Base-by-base conservation (phyloP, 169 alveolate species). In the Eimeria nieschulzi region DNA sequence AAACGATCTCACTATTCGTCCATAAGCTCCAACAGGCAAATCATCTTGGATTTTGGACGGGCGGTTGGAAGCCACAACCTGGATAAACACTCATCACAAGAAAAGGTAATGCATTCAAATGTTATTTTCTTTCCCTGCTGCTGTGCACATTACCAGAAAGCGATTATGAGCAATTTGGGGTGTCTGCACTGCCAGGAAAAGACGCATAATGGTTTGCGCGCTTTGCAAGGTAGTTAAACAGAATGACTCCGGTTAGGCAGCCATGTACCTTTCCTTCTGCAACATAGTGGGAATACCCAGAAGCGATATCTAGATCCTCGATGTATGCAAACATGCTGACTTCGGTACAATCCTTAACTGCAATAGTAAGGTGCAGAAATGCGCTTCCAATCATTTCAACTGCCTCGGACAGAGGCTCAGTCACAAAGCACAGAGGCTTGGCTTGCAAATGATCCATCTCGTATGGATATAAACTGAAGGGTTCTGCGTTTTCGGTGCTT, bases 311-410 rank as follows among this genome's bases (percentile, higher is more conserved):
- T 21, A 94, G 91, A 33, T 83, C 96, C 26, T 94, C 96, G 54
- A 94, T 78, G 90, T 94, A 94, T 76, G 84, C 96, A 61, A 92
- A 94, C 53, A 94, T 68, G 25, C 95, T 83, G 25, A 93, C 82
- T 54, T 94, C 96, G 61, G 83, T 92, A 75, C 96, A 94, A 66
- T 92, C 85, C 39, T 80, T 33, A 15, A 92, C 87, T n/a, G 70
- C 91, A 39, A 92, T 85, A 23, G 91, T 71, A 21, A 92, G 93
- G 79, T 82, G 84, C 9, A 92, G 23, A 94, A 92, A 94, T 13
- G 91, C 93, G 26, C 95, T 93, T 10, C 96, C 95, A 33, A 79
- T 92, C 26, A 94, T 71, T 53, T 91, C 86, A 23, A 88, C 61
- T 39, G 79, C 87, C 26, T 79, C 53, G 51, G 70, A 55, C 54